Conservation (phyloP, 1,284 basidiomycete genomes). For the Heterobasidion irregulare region DNA sequence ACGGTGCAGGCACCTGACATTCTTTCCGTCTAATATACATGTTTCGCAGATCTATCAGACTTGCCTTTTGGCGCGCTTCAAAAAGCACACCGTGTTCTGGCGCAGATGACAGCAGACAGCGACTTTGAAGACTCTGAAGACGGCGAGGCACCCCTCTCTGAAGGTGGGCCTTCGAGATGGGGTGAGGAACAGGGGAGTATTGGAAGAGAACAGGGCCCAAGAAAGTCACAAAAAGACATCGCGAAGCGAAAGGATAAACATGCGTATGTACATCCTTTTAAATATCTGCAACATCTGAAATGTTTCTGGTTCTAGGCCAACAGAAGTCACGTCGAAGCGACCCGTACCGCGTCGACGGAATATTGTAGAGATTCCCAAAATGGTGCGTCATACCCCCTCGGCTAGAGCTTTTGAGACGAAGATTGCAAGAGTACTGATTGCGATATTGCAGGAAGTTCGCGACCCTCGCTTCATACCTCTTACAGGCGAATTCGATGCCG, state of each 20-base stretch:
- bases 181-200: neutral
- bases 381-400: conserved; percentile 33
- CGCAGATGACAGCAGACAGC: conserved; percentile 3
- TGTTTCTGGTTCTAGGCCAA: conserved; percentile 45
- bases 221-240: conserved; percentile 34
- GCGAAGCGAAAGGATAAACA: conserved; percentile 77
- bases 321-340: conserved; percentile 78
- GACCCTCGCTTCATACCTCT: conserved; percentile 87
- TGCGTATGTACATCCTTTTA: conserved; percentile 54
- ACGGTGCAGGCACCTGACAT: neutral
- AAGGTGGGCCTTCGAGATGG: conserved; percentile 1
- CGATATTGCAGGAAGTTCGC: conserved; percentile 52
- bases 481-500: conserved; percentile 61
- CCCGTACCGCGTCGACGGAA: conserved; percentile 74
- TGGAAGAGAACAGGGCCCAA: conserved; percentile 20
- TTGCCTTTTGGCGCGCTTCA: conserved; percentile 11
- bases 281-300: neutral
- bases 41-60: conserved; percentile 3
- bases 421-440: neutral
- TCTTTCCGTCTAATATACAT: neutral
- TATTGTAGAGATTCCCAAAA: conserved; percentile 67
- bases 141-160: conserved; percentile 7
- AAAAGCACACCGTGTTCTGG: conserved; percentile 10
- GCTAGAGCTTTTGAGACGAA: neutral
- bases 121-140: conserved; percentile 4